phyloP scores from a whole-genome alignment of 148 eudicot genomes.

The Salicornia ramosissima region DNA sequence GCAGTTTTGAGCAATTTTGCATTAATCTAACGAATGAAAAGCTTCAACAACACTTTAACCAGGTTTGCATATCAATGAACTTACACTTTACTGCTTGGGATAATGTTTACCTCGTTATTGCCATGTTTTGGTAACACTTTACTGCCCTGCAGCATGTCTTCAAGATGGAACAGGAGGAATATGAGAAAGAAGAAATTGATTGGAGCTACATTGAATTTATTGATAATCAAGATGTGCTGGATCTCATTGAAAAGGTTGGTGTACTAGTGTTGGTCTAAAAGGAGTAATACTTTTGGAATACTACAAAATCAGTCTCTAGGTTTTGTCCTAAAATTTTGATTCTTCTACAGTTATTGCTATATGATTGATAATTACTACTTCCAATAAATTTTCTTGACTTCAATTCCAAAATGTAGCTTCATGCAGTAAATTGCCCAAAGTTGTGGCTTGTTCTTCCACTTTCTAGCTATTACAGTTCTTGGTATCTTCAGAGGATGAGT shows the following conservation, averaged over 20 bases:
- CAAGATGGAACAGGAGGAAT: constrained; percentile 99
- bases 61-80: constrained; percentile 38
- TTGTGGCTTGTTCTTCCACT: too few species aligned
- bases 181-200: constrained; percentile 88
- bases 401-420: not conserved
- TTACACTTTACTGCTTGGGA: constrained; percentile 11
- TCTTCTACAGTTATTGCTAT: not conserved
- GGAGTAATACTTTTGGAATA: not conserved
- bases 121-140: constrained; percentile 11
- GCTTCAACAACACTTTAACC: constrained; percentile 99
- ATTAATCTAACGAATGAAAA: constrained; percentile 98
- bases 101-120: not conserved
- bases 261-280: constrained; percentile 7
- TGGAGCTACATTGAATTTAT: constrained; percentile 99
- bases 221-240: constrained; percentile 90
- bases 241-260: constrained; percentile 96
- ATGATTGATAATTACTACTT: not conserved
- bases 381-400: not conserved
- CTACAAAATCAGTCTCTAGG: not conserved
- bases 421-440: not conserved
- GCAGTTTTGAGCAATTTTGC: constrained; percentile 99
- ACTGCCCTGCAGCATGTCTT: constrained; percentile 76
- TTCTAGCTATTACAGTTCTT: too few species aligned
- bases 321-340: not conserved
- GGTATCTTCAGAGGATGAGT: too few species aligned